Percentiles rank a stretch among this genome's conserved stretches.
phyloP scores from a whole-genome alignment of 805 yeast genomes.

The Schwanniomyces pseudopolymorphus region DNA sequence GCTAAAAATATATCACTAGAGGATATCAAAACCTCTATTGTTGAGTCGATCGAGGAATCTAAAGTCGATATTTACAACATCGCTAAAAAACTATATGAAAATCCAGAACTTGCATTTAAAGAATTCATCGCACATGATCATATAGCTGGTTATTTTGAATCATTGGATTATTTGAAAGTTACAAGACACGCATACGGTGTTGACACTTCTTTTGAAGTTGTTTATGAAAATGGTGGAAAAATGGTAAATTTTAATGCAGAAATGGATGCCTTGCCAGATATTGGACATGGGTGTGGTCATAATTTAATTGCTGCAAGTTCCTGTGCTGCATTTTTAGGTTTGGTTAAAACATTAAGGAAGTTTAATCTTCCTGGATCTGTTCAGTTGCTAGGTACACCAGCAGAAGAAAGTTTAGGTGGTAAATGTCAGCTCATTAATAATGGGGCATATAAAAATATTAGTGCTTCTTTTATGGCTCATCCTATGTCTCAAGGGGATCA shows the following conservation, averaged over 20 bases:
- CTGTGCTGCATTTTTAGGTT: slow-evolving; percentile 15
- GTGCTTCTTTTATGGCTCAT: slow-evolving; percentile 25
- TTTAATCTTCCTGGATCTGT: slow-evolving; percentile 22
- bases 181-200: slow-evolving; percentile 20
- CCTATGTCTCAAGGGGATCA: slow-evolving; percentile 10
- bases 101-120: slow-evolving; percentile 7
- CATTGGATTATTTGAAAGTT: slow-evolving; percentile 21
- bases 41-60: slow-evolving; percentile 1
- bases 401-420: slow-evolving; percentile 28
- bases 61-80: background rate
- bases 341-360: slow-evolving; percentile 17
- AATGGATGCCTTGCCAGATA: slow-evolving; percentile 24
- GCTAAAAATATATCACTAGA: background rate
- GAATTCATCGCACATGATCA: slow-evolving; percentile 22
- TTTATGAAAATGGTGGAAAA: slow-evolving; percentile 5
- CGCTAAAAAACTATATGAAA: slow-evolving; percentile 2
- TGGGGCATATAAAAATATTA: slow-evolving; percentile 22
- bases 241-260: slow-evolving; percentile 21
- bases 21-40: background rate
- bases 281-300: slow-evolving; percentile 31
- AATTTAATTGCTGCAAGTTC: slow-evolving; percentile 23
- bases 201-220: slow-evolving; percentile 19
- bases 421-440: slow-evolving; percentile 18
- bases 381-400: slow-evolving; percentile 26
- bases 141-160: slow-evolving; percentile 16